These are phyloP conservation scores for Trichoderma arundinaceum DNA, from an alignment of 2,329 filamentous ascomycete genomes.

Conservation along the genomic window DNA sequence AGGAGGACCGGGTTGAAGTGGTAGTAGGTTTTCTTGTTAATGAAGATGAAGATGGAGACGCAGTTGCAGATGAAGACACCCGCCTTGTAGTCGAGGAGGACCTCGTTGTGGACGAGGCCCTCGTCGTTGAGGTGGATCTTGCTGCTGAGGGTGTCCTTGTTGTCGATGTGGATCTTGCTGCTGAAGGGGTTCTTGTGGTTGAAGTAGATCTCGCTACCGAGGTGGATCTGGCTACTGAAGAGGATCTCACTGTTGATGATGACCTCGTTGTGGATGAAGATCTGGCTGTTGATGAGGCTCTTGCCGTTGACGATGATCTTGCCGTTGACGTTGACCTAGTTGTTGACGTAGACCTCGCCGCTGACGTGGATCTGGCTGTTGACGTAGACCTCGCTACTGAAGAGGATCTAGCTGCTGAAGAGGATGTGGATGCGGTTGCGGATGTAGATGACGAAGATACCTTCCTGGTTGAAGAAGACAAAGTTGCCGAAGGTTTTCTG, in stretches of 20 bases:
- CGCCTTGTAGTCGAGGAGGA: conserved; percentile 19
- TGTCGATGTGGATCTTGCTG: neutral
- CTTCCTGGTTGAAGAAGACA: conserved; percentile 13
- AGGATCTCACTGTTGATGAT: neutral
- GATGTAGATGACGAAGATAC: conserved; percentile 8
- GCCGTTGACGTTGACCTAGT: conserved; percentile 3
- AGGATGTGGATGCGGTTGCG: conserved; percentile 1
- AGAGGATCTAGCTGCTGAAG: neutral
- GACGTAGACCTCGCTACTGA: conserved; percentile 1
- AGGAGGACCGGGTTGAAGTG: conserved; percentile 13
- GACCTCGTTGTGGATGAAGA: conserved; percentile 16
- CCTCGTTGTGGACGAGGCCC: neutral
- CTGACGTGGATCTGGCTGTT: neutral
- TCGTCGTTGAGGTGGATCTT: conserved; percentile 2
- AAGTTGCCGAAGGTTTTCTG: conserved; percentile 10
- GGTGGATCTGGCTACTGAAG: conserved; percentile 6
- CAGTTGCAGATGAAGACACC: conserved; percentile 14
- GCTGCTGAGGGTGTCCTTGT: neutral
- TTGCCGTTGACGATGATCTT: conserved; percentile 11
- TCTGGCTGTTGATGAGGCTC: neutral
- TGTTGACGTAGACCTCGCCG: neutral
- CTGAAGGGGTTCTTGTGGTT: conserved; percentile 2
- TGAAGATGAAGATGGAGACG: neutral
- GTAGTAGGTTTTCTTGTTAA: conserved; percentile 17
- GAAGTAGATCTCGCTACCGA: conserved; percentile 3